Base-by-base conservation (phyloP, 345 rosid genomes). In the Ailanthus altissimus region DNA sequence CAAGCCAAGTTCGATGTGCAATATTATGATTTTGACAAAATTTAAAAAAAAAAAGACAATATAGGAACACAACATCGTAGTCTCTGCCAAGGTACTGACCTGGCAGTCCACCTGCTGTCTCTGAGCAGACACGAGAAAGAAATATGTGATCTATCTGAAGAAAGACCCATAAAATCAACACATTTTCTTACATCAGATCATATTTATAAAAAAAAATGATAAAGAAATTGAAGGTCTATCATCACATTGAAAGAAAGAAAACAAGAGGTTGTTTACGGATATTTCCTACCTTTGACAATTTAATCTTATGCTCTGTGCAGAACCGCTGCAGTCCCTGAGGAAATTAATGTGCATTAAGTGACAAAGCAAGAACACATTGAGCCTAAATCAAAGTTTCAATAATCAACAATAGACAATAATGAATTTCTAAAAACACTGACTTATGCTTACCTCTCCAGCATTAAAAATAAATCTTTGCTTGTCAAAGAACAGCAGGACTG, bases 51-150 rank as follows among this genome's bases (percentile, higher is more conserved):
- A 56, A 20, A 58, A 45, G 9, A n/a, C 32, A 32, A 16, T 57
- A 51, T 25, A 25, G 21, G 51, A 26, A 21, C 61, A 63, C n/a
- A 72, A 59, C 20, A 21, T 8, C 45, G 36, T 57, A 23, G 46
- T 59, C 72, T 69, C 40, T 38, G 56, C 13, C 78, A 49, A 45
- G 74, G 61, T 32, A 86, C 88, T 61, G 74, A 93, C 98, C 98
- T 87, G 98, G 98, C 84, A 95, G 91, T 81, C 99, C 99, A 74
- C 96, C 96, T 8, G 99, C 92, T 53, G 99, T 93, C 85, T 95
- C 97, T 78, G 99, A 90, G 88, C 97, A 90, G n/a, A 93, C 97
- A 69, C 94, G 98, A 65, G 98, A 95, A 79, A 93, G 85, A 84
- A 95, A 92, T 84, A 95, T 83, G 82, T 93, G 94, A 88, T 95